Evolutionary conservation across 2,329 filamentous ascomycete genomes (phyloP), one percentile per base, ranked within the genome.

Genomic region (Epichloe baconii): DNA sequence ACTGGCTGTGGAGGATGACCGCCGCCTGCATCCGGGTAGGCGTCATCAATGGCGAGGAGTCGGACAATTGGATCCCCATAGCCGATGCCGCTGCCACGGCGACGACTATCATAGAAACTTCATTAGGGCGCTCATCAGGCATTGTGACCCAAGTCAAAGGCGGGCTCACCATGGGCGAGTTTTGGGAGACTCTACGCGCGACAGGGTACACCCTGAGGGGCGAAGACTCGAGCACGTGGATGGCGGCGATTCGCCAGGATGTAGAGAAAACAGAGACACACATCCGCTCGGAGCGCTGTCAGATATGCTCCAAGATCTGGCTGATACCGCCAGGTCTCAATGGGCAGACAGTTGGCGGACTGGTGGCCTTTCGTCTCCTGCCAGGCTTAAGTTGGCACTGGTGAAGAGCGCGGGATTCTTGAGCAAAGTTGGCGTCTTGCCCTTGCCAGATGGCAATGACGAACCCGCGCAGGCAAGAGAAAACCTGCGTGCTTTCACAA

Each of bases 1-100:
- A 59, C 21, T 59, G 57, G 15, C 53, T 59, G 2, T 59, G 57
- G 58, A 44, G 58, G 7, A 31, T 59, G 2, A 40, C 51, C 7
- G 47, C 56, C 7, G 49, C 56, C 0, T 55, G 44, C 40, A 55
- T 59, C 12, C 48, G 41, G 1, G 17, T 56, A 10, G 57, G 57
- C 3, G 50, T 49, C 1, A 54, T 56, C 47, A 59, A 54, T 26
- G 35, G 15, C 21, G 54, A 49, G 3, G 46, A 53, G 11, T 26
- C 49, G 0, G 23, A 48, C 35, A 31, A 17, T 7, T 35, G 53
- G 51, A 7, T 58, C 35, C 38, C 44, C 6, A 12, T 57, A 3
- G 49, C 54, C 10, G 55, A 57, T 26, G 55, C 49, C 6, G 48
- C 52, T 6, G 36, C 47, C 12, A 49, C 47, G 41, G 55, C 55